Base-by-base conservation (phyloP, 2,329 filamentous ascomycete genomes). In the Xylaria sp. region DNA sequence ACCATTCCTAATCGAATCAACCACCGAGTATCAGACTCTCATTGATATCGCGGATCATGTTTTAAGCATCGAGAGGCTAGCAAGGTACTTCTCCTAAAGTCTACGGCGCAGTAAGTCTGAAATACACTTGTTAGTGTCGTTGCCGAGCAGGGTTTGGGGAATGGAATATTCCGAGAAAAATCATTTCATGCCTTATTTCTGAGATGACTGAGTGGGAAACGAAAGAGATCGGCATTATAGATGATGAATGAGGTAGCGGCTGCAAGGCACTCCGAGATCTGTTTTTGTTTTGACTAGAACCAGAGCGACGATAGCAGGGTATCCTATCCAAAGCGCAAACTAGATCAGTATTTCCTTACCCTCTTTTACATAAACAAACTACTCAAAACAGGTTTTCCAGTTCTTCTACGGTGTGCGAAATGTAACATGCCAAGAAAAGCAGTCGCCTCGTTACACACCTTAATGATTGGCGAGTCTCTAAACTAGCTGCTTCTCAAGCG, bases 401-500 rank as follows among this genome's bases (percentile, higher is more conserved):
- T 48, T 54, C 43, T 7, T 39, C 28, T 46, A 25, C 59, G 64
- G 39, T 39, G 13, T 58, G 25, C 36, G 31, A 56, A 58, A 66
- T 64, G 61, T 62, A 52, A 62, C 23, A 12, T 31, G 56, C 56
- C 56, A 58, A 54, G 60, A 62, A 43, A 64, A 67, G 51, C 43
- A 62, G 46, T 39, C 23, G n/a, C 57, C 39, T 61, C 25, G 33
- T 51, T 43, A 51, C 55, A 43, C 36, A 41, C 55, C 39, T 39
- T 59, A 46, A n/a, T 15, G 25, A 5, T 58, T 25, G 3, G 49
- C 10, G 48, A 49, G 33, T 6, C 20, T 56, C 33, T 46, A 13
- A 43, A 20, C 18, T 36, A 20, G 46, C 28, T 4, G 56, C 41
- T 25, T 51, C 59, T 71, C 64, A 69, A 6, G 86, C 85, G 81